These are phyloP conservation scores for Leccinum truebloodii DNA, from an alignment of 768 basidiomycete species.

Conservation along the genomic window DNA sequence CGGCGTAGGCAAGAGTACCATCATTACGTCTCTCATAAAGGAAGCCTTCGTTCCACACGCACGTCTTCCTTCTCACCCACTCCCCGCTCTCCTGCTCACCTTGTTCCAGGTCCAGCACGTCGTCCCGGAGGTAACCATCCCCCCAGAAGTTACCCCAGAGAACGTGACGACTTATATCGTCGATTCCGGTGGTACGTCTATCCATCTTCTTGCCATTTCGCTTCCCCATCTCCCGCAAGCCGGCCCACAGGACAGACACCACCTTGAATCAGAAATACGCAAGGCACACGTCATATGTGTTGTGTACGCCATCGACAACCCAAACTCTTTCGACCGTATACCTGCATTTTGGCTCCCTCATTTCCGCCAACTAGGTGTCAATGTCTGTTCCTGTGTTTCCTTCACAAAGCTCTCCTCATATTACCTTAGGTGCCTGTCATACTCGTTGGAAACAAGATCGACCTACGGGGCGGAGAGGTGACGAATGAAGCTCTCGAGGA, in stretches of 20 bases:
- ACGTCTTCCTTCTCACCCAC: constrained; percentile 23
- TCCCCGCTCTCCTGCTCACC: constrained; percentile 5
- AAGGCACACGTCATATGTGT: constrained; percentile 99
- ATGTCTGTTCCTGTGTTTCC: constrained; percentile 52
- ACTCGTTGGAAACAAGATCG: constrained; percentile 97
- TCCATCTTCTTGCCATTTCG: not conserved
- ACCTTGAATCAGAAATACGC: constrained; percentile 92
- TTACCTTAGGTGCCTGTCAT: constrained; percentile 84
- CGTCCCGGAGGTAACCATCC: constrained; percentile 97
- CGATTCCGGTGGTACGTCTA: constrained; percentile 84
- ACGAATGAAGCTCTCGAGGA: constrained; percentile 93
- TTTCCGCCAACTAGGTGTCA: constrained; percentile 93
- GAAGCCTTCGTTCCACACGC: constrained; percentile 92
- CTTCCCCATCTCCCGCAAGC: constrained; percentile 46
- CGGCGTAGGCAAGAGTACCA: constrained; percentile 97
- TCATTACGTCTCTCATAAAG: constrained; percentile 96
- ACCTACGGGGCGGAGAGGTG: constrained; percentile 88
- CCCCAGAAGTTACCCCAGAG: constrained; percentile 95
- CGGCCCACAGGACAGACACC: constrained; percentile 78
- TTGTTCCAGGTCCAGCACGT: constrained; percentile 81
- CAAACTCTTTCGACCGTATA: constrained; percentile 95
- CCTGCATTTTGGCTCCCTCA: constrained; percentile 98
- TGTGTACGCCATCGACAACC: constrained; percentile 96
- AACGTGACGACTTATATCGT: constrained; percentile 98
- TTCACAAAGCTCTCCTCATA: constrained; percentile 8